Percentiles rank a stretch among this genome's conserved stretches.
phyloP scores from a whole-genome alignment of 208 protist genomes.

The Crithidia thermophila region DNA sequence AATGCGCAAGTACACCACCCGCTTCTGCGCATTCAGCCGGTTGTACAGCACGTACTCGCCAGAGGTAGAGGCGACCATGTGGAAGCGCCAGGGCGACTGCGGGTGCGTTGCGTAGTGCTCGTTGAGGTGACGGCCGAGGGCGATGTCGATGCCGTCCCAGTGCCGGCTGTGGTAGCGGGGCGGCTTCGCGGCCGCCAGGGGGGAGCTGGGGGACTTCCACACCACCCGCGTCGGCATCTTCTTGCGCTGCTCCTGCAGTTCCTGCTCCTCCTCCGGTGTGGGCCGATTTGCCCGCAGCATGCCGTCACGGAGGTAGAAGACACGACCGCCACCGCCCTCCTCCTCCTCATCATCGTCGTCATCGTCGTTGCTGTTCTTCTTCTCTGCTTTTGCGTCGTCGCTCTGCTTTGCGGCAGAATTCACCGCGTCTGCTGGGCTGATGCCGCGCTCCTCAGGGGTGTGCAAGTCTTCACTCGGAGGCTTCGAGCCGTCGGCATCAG shows the following conservation, averaged over 20 bases:
- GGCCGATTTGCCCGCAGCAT: background rate
- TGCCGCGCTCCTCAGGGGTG: conserved; percentile 1
- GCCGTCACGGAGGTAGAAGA: conserved; percentile 29
- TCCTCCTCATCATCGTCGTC: background rate
- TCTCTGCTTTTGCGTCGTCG: background rate
- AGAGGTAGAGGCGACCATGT: conserved; percentile 35
- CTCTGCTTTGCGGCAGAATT: background rate
- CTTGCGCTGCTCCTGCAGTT: background rate
- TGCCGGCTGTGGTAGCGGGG: conserved; percentile 45
- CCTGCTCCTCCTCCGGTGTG: conserved; percentile 6
- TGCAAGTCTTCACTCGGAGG: background rate
- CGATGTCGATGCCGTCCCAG: conserved; percentile 72
- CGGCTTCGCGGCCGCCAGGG: conserved; percentile 13
- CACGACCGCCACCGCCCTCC: conserved; percentile 1
- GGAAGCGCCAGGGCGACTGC: conserved; percentile 55
- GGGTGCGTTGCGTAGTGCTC: conserved; percentile 46
- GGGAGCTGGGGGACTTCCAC: conserved; percentile 10
- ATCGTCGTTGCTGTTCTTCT: background rate
- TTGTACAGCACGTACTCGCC: conserved; percentile 85
- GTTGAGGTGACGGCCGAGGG: conserved; percentile 50
- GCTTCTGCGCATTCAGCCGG: conserved; percentile 35
- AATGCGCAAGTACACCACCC: conserved; percentile 54
- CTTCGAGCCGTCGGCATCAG: background rate
- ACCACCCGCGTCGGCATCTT: conserved; percentile 15
- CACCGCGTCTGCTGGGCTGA: background rate